Evolutionary conservation across 116 monocot genomes (phyloP).

Genomic region (Posidonia oceanica): DNA sequence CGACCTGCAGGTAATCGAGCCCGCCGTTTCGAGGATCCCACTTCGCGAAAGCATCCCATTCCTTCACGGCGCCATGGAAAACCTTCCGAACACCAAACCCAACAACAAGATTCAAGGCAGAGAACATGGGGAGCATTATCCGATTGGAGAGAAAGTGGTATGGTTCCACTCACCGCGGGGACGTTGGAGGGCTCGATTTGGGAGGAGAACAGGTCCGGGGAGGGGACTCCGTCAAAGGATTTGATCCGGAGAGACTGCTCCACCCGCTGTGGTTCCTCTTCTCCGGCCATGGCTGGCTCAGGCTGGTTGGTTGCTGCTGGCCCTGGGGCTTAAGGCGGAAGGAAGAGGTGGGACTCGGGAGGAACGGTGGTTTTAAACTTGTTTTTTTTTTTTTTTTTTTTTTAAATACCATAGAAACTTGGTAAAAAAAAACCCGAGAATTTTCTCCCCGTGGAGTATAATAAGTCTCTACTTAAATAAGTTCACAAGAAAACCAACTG

Average conservation of each 20-base stretch:
- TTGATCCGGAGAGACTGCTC: constrained; percentile 20
- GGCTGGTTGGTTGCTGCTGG: too few species aligned
- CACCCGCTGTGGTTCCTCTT: constrained; percentile 1
- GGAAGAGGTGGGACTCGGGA: too few species aligned
- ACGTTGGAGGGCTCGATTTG: constrained; percentile 39
- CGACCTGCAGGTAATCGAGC: constrained; percentile 73
- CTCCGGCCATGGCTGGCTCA: not conserved
- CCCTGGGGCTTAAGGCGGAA: too few species aligned
- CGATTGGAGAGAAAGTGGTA: not conserved
- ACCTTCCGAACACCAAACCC: constrained; percentile 25
- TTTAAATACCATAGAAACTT: too few species aligned
- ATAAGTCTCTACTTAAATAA: too few species aligned
- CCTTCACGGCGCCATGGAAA: constrained; percentile 49
- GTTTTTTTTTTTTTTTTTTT: too few species aligned
- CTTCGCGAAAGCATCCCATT: constrained; percentile 40
- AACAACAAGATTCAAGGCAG: too few species aligned
- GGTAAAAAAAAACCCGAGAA: too few species aligned
- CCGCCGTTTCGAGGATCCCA: constrained; percentile 72
- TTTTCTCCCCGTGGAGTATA: too few species aligned
- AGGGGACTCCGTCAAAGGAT: constrained; percentile 17
- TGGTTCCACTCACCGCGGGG: constrained; percentile 26
- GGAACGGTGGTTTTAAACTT: too few species aligned
- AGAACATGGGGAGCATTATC: not conserved
- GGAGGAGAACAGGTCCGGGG: constrained; percentile 32
- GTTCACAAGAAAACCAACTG: too few species aligned